A percentile compares a stretch with the other conserved stretches of the same genome.
phyloP scores from a whole-genome alignment of 352 stramenopile genomes.

The Thraustochytrium striatum region DNA sequence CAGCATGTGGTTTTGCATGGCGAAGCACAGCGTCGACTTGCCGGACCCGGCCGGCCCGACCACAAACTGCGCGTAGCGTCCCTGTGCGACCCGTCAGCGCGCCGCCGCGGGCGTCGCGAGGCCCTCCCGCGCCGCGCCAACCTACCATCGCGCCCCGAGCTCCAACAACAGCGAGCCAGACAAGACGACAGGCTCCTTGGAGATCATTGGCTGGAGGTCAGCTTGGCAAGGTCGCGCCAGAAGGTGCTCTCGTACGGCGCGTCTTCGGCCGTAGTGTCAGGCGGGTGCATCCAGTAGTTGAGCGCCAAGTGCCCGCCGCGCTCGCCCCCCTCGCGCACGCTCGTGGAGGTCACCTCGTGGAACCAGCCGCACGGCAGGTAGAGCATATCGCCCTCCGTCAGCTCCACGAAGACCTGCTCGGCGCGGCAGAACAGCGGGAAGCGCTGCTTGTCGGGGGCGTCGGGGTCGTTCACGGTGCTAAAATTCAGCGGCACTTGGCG shows the following conservation, averaged over 20 bases:
- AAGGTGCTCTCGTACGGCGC: constrained; percentile 69
- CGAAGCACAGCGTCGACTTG: constrained; percentile 88
- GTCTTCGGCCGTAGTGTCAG: constrained; percentile 61
- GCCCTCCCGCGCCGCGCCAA: too few species aligned
- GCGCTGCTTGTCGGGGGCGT: neutral
- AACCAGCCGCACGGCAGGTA: constrained; percentile 96
- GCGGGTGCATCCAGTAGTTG: constrained; percentile 82
- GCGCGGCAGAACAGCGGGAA: constrained; percentile 32
- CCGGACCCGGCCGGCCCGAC: constrained; percentile 82
- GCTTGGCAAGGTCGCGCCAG: too few species aligned
- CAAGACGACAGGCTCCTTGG: too few species aligned
- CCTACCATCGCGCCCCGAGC: too few species aligned
- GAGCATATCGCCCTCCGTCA: constrained; percentile 86
- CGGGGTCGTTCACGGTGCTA: constrained; percentile 30
- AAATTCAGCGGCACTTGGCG: constrained; percentile 32
- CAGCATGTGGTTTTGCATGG: constrained; percentile 83
- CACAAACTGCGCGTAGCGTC: constrained; percentile 66
- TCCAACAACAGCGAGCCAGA: too few species aligned
- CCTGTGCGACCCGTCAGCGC: neutral
- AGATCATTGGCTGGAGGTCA: too few species aligned
- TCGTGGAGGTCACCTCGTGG: constrained; percentile 87
- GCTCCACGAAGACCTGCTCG: constrained; percentile 54
- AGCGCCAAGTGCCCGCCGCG: constrained; percentile 69
- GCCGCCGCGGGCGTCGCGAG: neutral
- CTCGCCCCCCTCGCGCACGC: neutral